Evolutionary conservation across 768 basidiomycete genomes (phyloP), one percentile per base, ranked within the genome.

Genomic region (Suillus hirtellus): DNA sequence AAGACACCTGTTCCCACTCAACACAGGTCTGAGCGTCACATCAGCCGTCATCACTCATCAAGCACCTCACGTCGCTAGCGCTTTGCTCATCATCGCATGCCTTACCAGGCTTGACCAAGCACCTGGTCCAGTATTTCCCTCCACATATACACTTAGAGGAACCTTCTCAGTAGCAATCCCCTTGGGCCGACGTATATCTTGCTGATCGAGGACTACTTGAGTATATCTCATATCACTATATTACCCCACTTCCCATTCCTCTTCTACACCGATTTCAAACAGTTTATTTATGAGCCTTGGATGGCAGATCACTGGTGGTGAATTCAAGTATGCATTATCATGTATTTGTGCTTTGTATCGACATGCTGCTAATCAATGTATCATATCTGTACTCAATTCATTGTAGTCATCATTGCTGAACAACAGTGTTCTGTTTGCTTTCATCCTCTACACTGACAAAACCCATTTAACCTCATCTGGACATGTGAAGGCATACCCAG

Each of bases 271-370:
- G 2, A 42, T 0, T 79, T 71, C 58, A 67, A 69, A 27, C 65
- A 66, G 0, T 73, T 78, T 54, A 49, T 72, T 34, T 53, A 75
- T 46, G 76, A 81, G 58, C 78, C 79, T 5, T 78, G 78, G 73
- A 77, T 76, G 0, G 77, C 72, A 5, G 60, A 79, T 44, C 9
- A 38, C 1, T 78, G 69, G 53, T 80, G 78, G 78, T 61, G 76
- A 4, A 66, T 74, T n/a, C 77, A 81, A 69, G 80, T 79, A 67
- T 37, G 49, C 49, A 50, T 4, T 27, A 17, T 50, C 7, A 50
- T 50, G 49, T 17, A 50, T 27, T 50, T 0, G 24, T 50, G 14
- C 8, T 50, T 3, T 50, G 49, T 50, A 50, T 15, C 3, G 27
- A 27, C 27, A 9, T 50, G 49, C 24, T 49, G 47, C 49, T 50